A percentile compares a stretch with the other conserved stretches of the same genome.
phyloP scores from a whole-genome alignment of 2,329 filamentous ascomycete species.

The Trichoderma koningiopsis region DNA sequence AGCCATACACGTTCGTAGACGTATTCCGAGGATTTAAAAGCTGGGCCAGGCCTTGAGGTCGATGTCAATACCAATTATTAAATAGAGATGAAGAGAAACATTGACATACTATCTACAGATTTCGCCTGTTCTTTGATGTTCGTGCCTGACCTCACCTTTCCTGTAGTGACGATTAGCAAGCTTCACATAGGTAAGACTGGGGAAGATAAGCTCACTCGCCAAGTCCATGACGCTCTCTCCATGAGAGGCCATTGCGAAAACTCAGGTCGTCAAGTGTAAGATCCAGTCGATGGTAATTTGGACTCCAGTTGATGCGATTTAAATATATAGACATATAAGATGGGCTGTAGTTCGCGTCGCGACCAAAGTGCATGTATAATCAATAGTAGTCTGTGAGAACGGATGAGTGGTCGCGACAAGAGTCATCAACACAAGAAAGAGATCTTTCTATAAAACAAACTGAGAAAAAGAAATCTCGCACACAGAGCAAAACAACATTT shows the following conservation, averaged over 20 bases:
- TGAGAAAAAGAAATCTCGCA: background rate
- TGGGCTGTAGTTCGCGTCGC: slow-evolving; percentile 3
- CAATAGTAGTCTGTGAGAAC: background rate
- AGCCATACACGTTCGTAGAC: slow-evolving; percentile 43
- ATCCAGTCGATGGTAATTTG: background rate
- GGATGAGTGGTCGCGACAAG: background rate
- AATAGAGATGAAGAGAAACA: background rate
- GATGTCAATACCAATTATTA: background rate
- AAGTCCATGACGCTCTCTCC: slow-evolving; percentile 40
- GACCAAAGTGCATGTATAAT: background rate
- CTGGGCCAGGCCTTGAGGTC: slow-evolving; percentile 34
- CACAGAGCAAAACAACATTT: background rate
- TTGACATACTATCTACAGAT: slow-evolving; percentile 45
- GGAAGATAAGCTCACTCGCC: slow-evolving; percentile 34
- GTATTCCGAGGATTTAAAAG: slow-evolving; percentile 44
- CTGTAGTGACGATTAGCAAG: slow-evolving; percentile 30
- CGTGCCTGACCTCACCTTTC: slow-evolving; percentile 39
- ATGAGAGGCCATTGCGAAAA: slow-evolving; percentile 37
- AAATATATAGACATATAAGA: background rate
- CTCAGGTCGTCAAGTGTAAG: background rate
- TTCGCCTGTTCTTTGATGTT: slow-evolving; percentile 43
- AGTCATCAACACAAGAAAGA: background rate
- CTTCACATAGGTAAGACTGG: background rate
- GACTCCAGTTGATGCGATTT: background rate
- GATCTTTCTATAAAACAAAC: too few species aligned